Base-by-base conservation (phyloP, 1,139 yeast species). In the Debaryomycetaceae sp. region DNA sequence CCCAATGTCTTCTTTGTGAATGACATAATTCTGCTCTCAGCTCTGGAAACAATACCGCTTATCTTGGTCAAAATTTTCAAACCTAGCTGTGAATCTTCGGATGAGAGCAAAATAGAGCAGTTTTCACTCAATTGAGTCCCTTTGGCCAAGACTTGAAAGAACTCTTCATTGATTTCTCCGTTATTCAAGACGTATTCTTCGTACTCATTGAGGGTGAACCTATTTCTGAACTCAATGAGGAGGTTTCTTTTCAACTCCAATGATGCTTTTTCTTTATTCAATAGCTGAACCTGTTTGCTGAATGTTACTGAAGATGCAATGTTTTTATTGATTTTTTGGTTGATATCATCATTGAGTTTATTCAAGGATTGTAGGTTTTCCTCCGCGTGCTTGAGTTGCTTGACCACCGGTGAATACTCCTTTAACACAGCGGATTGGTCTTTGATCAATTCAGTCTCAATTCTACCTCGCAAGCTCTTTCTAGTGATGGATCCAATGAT, bases 41-140 rank as follows among this genome's bases (percentile, higher is more conserved):
- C 81, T 37, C 66, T 60, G 44, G 75, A 75, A 11, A 82, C 70
- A 40, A 78, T 63, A n/a, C 63, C 67, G 36, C 79, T 75, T 65
- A 82, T 78, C 53, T 81, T 78, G 9, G 75, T 67, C 80, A 90
- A 80, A 42, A 91, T 80, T 40, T 81, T 80, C 35, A 78, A 60
- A 1, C 97, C 97, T 24, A 88, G 68, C 42, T 75, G 75, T n/a
- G 84, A 85, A 57, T 84, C 83, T 41, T 84, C 87, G 56, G 83
- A 73, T 6, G 86, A 77, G 35, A 87, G 72, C 42, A 88, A 69
- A 23, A 84, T 78, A 46, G 84, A 81, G 49, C 95, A 87, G 50
- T 83, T 80, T 36, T 78, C 75, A 56, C 83, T 81, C 24, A 90
- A 84, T 29, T 59, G 58, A 53, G 84, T 83, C 11, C 88, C 84